phyloP scores from a whole-genome alignment of 2,329 filamentous ascomycete genomes.

The Lachnellula arida region DNA sequence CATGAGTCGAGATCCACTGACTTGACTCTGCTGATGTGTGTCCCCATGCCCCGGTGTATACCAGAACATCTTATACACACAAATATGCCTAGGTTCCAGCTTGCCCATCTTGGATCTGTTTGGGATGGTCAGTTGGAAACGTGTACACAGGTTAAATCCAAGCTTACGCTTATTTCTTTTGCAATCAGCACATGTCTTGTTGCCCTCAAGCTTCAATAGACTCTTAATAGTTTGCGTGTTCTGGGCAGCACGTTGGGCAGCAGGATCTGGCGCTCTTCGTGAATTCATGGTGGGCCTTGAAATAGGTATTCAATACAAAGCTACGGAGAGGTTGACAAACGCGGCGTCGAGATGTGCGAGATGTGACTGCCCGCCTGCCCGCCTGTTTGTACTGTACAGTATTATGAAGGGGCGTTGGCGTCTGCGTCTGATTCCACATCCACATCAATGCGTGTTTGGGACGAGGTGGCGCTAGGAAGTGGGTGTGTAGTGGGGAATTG shows the following conservation, averaged over 20 bases:
- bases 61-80: constrained; percentile 98
- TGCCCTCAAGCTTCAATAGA: constrained; percentile 87
- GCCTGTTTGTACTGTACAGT: background rate
- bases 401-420: constrained; percentile 7
- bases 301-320: constrained; percentile 15
- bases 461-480: constrained; percentile 2
- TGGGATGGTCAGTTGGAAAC: constrained; percentile 1
- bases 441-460: constrained; percentile 8
- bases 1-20: constrained; percentile 96
- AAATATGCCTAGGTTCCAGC: constrained; percentile 97
- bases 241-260: constrained; percentile 82
- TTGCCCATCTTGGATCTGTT: constrained; percentile 96
- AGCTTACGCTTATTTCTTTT: constrained; percentile 93
- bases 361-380: background rate
- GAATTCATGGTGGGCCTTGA: constrained; percentile 56
- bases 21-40: constrained; percentile 96
- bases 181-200: constrained; percentile 97
- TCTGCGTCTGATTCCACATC: constrained; percentile 14
- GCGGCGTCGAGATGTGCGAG: background rate
- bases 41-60: constrained; percentile 98
- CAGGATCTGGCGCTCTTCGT: constrained; percentile 69
- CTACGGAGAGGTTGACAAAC: background rate
- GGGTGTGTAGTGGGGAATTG: background rate
- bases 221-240: constrained; percentile 93
- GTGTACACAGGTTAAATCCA: background rate